Evolutionary conservation across 768 basidiomycete genomes (phyloP), one percentile per base, ranked within the genome.

Genomic region (Suillus paluster): DNA sequence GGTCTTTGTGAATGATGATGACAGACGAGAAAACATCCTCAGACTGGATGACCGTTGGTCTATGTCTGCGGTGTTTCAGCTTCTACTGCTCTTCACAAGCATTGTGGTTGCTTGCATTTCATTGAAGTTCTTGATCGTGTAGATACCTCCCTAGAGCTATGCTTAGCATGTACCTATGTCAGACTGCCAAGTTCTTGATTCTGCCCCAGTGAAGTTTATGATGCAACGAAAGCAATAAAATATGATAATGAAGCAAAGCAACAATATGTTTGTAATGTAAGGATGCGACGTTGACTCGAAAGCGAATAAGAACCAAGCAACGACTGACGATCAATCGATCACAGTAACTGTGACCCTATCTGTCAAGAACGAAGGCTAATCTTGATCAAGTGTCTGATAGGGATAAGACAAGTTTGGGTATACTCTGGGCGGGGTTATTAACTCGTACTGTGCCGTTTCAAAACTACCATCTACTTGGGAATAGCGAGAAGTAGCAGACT

Each of bases 371-470:
- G n/a, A 46, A 45, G 14, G 11, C 57, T 72, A 69, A 57, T 76
- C 73, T 58, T 83, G 80, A 68, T 86, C 84, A 59, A 84, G 70
- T 30, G 73, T 76, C 72, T 83, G 79, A 68, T 87, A 87, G 23
- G 88, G 87, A 70, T 87, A 87, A 63, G 81, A 77, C 64, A 88
- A 78, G 66, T 71, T 78, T 65, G 66, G 66, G 61, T 63, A 74
- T 71, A 67, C 76, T 76, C 74, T 81, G 81, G 44, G 87, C 23
- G 67, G 80, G 25, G 84, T 82, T 34, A 89, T 81, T 41, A 88
- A 82, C 74, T 90, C 89, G 68, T 89, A 89, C 68, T 88, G 86
- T 17, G 86, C 85, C 15, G 77, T 79, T 67, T 91, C 88, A 61
- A 87, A 81, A 69, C 85, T 88, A 41, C 81, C 80, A 54, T 76